Evolutionary conservation across 164 flowering plant species (phyloP), one percentile per base, ranked within the genome.

Genomic region (Chloranthus sessilifolius): DNA sequence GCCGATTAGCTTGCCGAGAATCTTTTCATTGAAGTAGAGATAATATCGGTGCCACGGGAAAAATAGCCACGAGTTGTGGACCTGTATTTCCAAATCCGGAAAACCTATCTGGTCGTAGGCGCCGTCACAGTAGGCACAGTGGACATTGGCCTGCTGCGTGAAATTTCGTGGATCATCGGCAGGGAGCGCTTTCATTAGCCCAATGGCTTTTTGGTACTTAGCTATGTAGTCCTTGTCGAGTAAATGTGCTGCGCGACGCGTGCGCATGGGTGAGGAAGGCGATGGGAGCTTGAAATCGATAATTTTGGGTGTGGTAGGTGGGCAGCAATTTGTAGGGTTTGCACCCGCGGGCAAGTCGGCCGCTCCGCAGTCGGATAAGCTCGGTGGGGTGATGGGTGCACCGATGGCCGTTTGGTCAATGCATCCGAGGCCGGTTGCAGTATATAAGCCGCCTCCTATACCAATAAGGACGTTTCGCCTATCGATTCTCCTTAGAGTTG

Each of bases 161-260:
- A 74, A 74, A 22, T 55, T 69, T 1, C 72, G 69, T 0, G 72
- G 74, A 30, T 72, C 73, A 21, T 38, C 41, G 0, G 40, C 68
- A 0, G 76, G 79, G 0, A 78, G 71, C 2, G 65, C 77, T 41
- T 71, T 81, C 82, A 76, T 81, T 44, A 69, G 69, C 44, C 49
- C 57, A 3, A 65, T n/a, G 26, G 77, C 82, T 20, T 61, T 63
- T 11, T 44, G 2, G 20, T 51, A 77, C 47, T 77, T 77, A 22
- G 61, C 73, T 1, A 72, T 11, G 57, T 72, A 74, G 17, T 59
- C 58, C 3, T 51, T 23, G 12, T 35, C 53, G 6, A 43, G 67
- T 5, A 60, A 21, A 53, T 77, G 79, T 0, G 82, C 82, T 0
- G 79, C 69, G 0, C 71, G 75, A 9, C 82, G 43, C 5, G 58